phyloP scores from a whole-genome alignment of 2,329 filamentous ascomycete species.

The Talaromyces sp. region DNA sequence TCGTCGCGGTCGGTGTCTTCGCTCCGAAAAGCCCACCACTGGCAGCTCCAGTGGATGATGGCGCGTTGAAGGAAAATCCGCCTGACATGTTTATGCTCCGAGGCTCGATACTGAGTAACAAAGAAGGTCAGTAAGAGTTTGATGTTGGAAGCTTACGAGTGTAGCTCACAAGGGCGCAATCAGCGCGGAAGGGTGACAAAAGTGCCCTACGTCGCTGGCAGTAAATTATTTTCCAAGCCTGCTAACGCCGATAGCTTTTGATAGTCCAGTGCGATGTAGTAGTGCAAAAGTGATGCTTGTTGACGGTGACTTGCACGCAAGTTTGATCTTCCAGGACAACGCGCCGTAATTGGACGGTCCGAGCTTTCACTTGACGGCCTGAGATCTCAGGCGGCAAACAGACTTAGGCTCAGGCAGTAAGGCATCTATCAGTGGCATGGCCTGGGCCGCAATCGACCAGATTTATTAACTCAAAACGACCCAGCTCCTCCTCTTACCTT shows the following conservation, averaged over 20 bases:
- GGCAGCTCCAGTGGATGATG: constrained; percentile 35
- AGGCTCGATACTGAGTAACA: not conserved
- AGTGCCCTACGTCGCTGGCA: not conserved
- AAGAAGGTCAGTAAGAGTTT: not conserved
- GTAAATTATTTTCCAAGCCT: not conserved
- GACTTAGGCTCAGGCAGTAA: not conserved
- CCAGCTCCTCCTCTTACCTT: constrained; percentile 18
- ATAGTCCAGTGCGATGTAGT: not conserved
- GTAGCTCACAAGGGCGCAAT: constrained; percentile 8
- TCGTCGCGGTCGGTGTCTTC: constrained; percentile 3
- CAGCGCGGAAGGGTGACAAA: not conserved
- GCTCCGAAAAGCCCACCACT: constrained; percentile 34
- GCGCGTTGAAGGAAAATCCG: constrained; percentile 38
- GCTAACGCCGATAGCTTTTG: not conserved
- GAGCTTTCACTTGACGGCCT: constrained; percentile 17
- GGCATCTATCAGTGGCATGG: constrained; percentile 8
- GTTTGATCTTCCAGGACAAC: not conserved
- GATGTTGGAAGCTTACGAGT: not conserved
- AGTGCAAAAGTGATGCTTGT: not conserved
- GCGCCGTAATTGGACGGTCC: constrained; percentile 9
- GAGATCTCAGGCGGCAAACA: constrained; percentile 11
- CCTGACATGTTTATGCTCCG: constrained; percentile 27
- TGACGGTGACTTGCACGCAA: not conserved
- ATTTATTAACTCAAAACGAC: not conserved
- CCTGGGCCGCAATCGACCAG: constrained; percentile 25